phyloP scores from a whole-genome alignment of 2,329 filamentous ascomycete species.

The Exophiala xenobiotica region DNA sequence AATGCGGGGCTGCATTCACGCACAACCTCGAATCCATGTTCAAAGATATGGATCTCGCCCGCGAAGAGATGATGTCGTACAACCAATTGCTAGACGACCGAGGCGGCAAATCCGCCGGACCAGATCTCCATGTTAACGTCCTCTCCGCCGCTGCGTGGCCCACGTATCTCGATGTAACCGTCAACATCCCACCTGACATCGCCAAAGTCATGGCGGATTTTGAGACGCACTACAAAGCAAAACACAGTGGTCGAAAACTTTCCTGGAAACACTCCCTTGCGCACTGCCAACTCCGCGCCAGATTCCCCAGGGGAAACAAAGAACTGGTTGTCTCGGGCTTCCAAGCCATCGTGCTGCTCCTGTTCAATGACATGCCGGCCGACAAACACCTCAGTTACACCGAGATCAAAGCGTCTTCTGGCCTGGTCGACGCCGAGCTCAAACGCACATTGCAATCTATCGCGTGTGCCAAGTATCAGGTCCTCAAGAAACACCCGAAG shows the following conservation, averaged over 20 bases:
- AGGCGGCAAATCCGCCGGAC: constrained; percentile 50
- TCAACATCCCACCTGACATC: constrained; percentile 74
- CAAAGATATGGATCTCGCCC: constrained; percentile 90
- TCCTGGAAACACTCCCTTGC: constrained; percentile 93
- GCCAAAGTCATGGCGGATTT: constrained; percentile 76
- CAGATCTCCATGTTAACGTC: constrained; percentile 84
- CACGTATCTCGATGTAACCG: constrained; percentile 73
- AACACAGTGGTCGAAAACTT: constrained; percentile 82
- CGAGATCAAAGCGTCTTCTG: constrained; percentile 72
- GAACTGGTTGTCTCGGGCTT: constrained; percentile 89
- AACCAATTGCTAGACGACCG: constrained; percentile 65
- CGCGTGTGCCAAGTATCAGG: constrained; percentile 83
- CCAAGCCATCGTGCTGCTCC: constrained; percentile 83
- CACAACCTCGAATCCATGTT: constrained; percentile 99
- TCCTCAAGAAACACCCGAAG: constrained; percentile 81
- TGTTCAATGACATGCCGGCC: constrained; percentile 74
- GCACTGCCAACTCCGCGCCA: constrained; percentile 80
- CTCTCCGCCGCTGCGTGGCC: constrained; percentile 93
- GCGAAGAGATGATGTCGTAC: constrained; percentile 90
- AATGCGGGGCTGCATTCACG: constrained; percentile 92
- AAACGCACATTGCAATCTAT: constrained; percentile 91
- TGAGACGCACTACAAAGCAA: constrained; percentile 80
- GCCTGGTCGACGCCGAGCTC: constrained; percentile 73
- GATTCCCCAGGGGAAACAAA: constrained; percentile 76
- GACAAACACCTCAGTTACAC: constrained; percentile 69